Percentiles rank a stretch among this genome's conserved stretches.
phyloP scores from a whole-genome alignment of 371 early-diverging fungal species.

The Saksenaea oblongispora region DNA sequence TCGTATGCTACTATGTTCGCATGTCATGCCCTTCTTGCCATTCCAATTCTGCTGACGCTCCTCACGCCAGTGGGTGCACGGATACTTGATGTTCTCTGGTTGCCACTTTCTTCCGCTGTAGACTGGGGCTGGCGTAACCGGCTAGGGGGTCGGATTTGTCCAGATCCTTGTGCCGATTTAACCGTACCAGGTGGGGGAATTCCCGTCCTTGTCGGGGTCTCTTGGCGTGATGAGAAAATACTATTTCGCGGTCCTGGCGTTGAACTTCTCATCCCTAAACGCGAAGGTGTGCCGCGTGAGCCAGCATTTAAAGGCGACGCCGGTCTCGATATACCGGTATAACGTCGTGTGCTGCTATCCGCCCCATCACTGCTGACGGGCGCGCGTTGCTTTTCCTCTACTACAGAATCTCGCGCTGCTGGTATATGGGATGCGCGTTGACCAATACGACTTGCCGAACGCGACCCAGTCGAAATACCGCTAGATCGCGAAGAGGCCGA shows the following conservation, averaged over 20 bases:
- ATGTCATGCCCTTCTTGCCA: constrained; percentile 1
- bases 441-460: not conserved
- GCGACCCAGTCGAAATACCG: not conserved
- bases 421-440: not conserved
- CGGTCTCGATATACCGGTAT: not conserved
- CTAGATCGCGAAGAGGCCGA: not conserved
- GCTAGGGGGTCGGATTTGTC: not conserved
- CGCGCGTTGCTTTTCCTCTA: not conserved
- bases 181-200: not conserved
- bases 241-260: not conserved
- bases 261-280: not conserved
- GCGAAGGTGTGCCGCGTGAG: not conserved
- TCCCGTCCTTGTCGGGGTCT: not conserved
- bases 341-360: not conserved
- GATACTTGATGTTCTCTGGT: not conserved
- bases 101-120: not conserved
- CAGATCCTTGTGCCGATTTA: not conserved
- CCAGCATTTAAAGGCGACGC: not conserved
- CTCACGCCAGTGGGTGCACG: not conserved
- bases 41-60: not conserved
- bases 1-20: not conserved
- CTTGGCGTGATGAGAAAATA: not conserved
- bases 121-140: not conserved
- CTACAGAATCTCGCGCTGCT: not conserved
- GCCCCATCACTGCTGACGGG: not conserved